Percentiles rank a stretch among this genome's conserved stretches.
Evolutionary conservation across 768 basidiomycete genomes (phyloP).

Genomic region (Mycena indigotica): DNA sequence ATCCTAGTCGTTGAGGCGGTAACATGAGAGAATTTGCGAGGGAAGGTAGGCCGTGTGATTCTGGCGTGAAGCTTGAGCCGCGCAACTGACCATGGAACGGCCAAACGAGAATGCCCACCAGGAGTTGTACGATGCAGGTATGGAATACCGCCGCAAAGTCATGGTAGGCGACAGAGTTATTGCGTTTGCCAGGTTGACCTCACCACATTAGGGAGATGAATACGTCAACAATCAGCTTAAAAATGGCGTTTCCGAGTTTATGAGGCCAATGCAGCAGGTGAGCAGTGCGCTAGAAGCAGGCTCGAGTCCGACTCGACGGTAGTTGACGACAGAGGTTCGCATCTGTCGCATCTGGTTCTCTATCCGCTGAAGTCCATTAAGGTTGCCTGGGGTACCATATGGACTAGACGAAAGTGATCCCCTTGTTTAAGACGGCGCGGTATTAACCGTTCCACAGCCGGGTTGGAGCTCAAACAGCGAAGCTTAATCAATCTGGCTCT

Average conservation of each 20-base stretch:
- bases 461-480: slow-evolving; percentile 47
- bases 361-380: slow-evolving; percentile 12
- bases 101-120: slow-evolving; percentile 40
- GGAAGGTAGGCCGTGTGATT: not conserved
- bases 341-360: not conserved
- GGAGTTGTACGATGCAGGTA: slow-evolving; percentile 46
- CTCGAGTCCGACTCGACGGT: not conserved
- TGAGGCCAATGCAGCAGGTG: slow-evolving; percentile 50
- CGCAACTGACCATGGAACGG: slow-evolving; percentile 12
- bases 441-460: slow-evolving; percentile 24
- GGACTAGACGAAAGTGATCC: slow-evolving; percentile 38
- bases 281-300: too few relatives aligned
- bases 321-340: slow-evolving; percentile 43
- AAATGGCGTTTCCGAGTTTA: slow-evolving; percentile 46
- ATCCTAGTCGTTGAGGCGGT: slow-evolving; percentile 34
- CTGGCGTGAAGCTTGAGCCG: not conserved
- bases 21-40: not conserved
- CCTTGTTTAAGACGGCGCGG: not conserved
- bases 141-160: slow-evolving; percentile 42
- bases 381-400: slow-evolving; percentile 51
- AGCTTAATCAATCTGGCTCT: slow-evolving; percentile 48
- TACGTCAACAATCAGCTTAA: slow-evolving; percentile 45
- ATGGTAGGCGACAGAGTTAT: slow-evolving; percentile 32
- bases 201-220: slow-evolving; percentile 38
- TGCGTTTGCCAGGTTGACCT: not conserved